Percentiles rank a stretch among this genome's conserved stretches.
These are phyloP conservation scores for Talaromyces wortmannii DNA, from an alignment of 495 filamentous ascomycete genomes.

Conservation along the genomic window DNA sequence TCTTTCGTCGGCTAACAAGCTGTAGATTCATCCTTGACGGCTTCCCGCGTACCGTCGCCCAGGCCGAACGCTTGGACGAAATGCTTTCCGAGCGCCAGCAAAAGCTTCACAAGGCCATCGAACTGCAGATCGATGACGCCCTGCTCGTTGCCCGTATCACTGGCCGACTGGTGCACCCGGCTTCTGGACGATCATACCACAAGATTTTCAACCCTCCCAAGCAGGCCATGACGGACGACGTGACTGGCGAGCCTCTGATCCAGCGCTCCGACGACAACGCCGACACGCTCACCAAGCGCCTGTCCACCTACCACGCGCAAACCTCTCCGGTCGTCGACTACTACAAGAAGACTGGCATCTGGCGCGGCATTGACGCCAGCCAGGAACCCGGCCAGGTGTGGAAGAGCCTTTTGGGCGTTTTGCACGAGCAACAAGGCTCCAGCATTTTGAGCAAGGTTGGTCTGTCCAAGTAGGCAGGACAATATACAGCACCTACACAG, in stretches of 20 bases:
- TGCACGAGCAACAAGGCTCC: conserved; percentile 50
- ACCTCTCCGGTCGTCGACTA: conserved; percentile 87
- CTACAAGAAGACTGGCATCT: conserved; percentile 96
- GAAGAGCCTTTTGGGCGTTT: conserved; percentile 83
- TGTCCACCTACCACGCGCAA: conserved; percentile 90
- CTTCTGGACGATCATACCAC: conserved; percentile 94
- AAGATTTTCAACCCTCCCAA: conserved; percentile 99
- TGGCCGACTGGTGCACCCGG: conserved; percentile 90
- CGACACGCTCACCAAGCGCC: conserved; percentile 92
- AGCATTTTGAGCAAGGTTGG: conserved; percentile 12
- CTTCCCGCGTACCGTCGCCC: conserved; percentile 92
- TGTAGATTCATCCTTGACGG: conserved; percentile 95
- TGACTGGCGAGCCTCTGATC: conserved; percentile 94
- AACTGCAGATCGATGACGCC: conserved; percentile 92
- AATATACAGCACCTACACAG: not conserved
- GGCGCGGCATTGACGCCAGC: conserved; percentile 92
- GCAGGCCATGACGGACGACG: conserved; percentile 85
- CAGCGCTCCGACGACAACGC: conserved; percentile 97
- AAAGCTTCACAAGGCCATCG: conserved; percentile 85
- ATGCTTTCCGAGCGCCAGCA: conserved; percentile 73
- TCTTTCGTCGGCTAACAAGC: not conserved
- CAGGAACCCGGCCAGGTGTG: conserved; percentile 95
- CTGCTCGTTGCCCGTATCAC: conserved; percentile 95
- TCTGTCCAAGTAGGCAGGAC: not conserved
- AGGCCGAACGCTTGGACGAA: conserved; percentile 87